Base-by-base conservation (phyloP, 1,284 basidiomycete genomes). In the Hemileia vastatrix region DNA sequence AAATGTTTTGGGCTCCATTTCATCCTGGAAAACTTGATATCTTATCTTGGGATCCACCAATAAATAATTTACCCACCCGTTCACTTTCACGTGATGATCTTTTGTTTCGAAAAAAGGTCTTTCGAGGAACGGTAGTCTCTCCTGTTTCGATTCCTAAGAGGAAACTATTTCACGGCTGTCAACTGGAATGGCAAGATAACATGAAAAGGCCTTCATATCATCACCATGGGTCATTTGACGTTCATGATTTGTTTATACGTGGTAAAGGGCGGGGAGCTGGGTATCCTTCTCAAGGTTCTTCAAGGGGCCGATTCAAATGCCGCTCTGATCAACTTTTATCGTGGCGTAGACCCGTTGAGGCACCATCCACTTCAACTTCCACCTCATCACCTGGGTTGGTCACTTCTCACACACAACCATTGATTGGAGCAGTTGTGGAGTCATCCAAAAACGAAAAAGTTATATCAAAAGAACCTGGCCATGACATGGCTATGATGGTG, bases 51-150 rank as follows among this genome's bases (percentile, higher is more conserved):
- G 60, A 62, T 32, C 53, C 53, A 15, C 59, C 59, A n/a, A 23
- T 62, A 45, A 15, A 43, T 36, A 62, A 55, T 18, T 21, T 62
- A 6, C 49, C 59, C 18, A 51, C 59, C n/a, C 40, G 52, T 18
- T 54, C 59, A 5, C 44, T 62, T 55, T 62, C 53, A 55, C 51
- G 60, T 31, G 60, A 62, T 40, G 60, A 62, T 36, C 32, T 62
- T 15, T 36, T 62, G 33, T 62, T 62, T 27, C 51, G 53, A 9
- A 62, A 62, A 47, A 62, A 62, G 27, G 49, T 33, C 27, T 50
- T 62, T 21, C 51, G 53, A 36, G 60, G 60, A 11, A 36, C 55
- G 19, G 60, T 54, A 6, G 52, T 62, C 18, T 55, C 60, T 24
- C 43, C 54, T 50, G 60, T 62, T n/a, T 33, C 48, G 19, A 36